Evolutionary conservation across 2,329 filamentous ascomycete genomes (phyloP).

Genomic region (Metarhizium anisopliae): DNA sequence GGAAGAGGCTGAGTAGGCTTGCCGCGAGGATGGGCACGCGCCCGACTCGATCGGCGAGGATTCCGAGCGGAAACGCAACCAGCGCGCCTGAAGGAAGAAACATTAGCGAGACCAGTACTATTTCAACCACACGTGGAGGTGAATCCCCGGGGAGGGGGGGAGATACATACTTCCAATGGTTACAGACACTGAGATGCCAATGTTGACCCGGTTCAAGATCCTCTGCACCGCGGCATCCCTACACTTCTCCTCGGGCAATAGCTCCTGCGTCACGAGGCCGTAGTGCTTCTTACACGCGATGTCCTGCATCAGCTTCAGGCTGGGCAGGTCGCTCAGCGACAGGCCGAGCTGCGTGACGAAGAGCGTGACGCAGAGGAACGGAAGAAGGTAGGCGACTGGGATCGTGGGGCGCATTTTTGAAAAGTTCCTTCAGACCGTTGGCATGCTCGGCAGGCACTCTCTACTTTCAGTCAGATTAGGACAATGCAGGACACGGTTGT

Average conservation of each 20-base stretch:
- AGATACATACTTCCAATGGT: conserved; percentile 11
- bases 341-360: conserved; percentile 17
- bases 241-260: conserved; percentile 13
- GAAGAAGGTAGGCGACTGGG: conserved; percentile 9
- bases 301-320: conserved; percentile 15
- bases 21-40: conserved; percentile 15
- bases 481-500: too few relatives aligned
- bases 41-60: conserved; percentile 15
- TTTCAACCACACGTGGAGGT: too few relatives aligned
- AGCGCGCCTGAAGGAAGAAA: conserved; percentile 9
- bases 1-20: conserved; percentile 15
- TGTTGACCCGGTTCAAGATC: conserved; percentile 12
- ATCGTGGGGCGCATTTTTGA: conserved; percentile 8
- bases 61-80: conserved; percentile 13
- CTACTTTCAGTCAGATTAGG: too few relatives aligned
- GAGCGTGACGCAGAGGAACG: conserved; percentile 13
- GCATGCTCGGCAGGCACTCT: too few relatives aligned
- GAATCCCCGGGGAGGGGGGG: too few relatives aligned
- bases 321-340: conserved; percentile 14
- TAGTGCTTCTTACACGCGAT: conserved; percentile 14
- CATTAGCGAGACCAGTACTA: not conserved
- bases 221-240: conserved; percentile 12
- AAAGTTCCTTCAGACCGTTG: too few relatives aligned
- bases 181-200: conserved; percentile 13
- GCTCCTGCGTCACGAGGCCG: not conserved